Evolutionary conservation across 2,329 filamentous ascomycete genomes (phyloP), one percentile per base, ranked within the genome.

Genomic region (Rhinocladiella mackenziei): DNA sequence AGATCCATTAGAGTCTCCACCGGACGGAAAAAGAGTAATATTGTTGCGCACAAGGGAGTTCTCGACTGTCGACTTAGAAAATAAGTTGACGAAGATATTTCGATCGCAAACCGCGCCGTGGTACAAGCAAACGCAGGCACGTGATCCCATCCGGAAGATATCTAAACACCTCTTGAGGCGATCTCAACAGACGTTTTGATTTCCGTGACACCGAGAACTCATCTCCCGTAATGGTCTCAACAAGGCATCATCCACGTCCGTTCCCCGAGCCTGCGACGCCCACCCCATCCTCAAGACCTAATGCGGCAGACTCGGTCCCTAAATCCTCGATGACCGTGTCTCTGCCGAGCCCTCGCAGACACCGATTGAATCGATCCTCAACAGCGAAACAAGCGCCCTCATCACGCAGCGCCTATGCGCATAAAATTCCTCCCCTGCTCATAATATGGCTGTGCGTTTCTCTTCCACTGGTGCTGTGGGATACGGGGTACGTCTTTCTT

Each of bases 391-490:
- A 15, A 19, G 22, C 19, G 51, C 51, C 17, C 46, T 30, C 23
- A 36, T 39, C 41, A 37, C 48, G 32, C 51, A 52, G 18, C 23
- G 19, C 48, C 22, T 80, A 79, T 77, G 69, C 74, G 8, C 81
- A 85, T 59, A 79, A 74, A 0, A 77, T 79, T 2, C 76, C 76
- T 9, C 74, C 74, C 39, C 60, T 80, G 9, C 71, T 78, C 15
- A 74, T 87, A 31, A 55, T 80, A 52, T 94, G 88, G 88, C 73
- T 94, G 18, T 65, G 74, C 46, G 53, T 91, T 50, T 89, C 85
- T 14, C 68, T 92, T 11, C 86, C 86, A 1, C 75, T 94, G 48
- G 86, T 94, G 36, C 60, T 78, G 38, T 94, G 89, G 89, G 89
- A 95, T 68, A 78, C 77, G 20, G 70, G 72, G 45, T 95, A 94